These are phyloP conservation scores for Rhizoctonia solani DNA, from an alignment of 1,284 basidiomycete species.

Conservation along the genomic window DNA sequence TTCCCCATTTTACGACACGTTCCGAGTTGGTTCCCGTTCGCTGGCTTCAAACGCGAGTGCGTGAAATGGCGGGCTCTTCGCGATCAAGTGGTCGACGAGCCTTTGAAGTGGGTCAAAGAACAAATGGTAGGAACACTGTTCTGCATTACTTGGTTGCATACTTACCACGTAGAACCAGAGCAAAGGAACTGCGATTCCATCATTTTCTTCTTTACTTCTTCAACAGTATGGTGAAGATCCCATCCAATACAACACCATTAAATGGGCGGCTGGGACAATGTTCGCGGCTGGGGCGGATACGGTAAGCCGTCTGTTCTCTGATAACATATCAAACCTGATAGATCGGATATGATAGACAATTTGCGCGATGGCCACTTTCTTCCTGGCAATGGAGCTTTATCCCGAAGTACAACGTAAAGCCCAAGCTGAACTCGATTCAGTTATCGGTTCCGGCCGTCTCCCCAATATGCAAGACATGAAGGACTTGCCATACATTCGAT, in stretches of 20 bases:
- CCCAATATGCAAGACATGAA: slow-evolving; percentile 26
- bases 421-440: slow-evolving; percentile 42
- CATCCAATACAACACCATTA: slow-evolving; percentile 21
- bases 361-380: slow-evolving; percentile 39
- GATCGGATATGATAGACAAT: slow-evolving; percentile 24
- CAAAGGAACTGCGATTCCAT: slow-evolving; percentile 16
- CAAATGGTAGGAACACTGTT: slow-evolving; percentile 5
- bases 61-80: slow-evolving; percentile 23
- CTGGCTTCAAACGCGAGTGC: slow-evolving; percentile 36
- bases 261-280: slow-evolving; percentile 29
- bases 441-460: slow-evolving; percentile 38
- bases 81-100: slow-evolving; percentile 26
- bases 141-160: background rate
- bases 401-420: slow-evolving; percentile 40
- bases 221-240: slow-evolving; percentile 29
- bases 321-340: background rate
- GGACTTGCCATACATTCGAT: slow-evolving; percentile 11
- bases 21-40: slow-evolving; percentile 34
- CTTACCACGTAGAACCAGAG: background rate
- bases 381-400: slow-evolving; percentile 42
- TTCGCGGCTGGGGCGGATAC: slow-evolving; percentile 31
- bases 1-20: slow-evolving; percentile 25
- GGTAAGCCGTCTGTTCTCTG: background rate
- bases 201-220: slow-evolving; percentile 14
- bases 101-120: slow-evolving; percentile 21